Percentiles rank a stretch among this genome's conserved stretches.
Conservation (phyloP, 108 stramenopile species). For the Seminavis robusta region DNA sequence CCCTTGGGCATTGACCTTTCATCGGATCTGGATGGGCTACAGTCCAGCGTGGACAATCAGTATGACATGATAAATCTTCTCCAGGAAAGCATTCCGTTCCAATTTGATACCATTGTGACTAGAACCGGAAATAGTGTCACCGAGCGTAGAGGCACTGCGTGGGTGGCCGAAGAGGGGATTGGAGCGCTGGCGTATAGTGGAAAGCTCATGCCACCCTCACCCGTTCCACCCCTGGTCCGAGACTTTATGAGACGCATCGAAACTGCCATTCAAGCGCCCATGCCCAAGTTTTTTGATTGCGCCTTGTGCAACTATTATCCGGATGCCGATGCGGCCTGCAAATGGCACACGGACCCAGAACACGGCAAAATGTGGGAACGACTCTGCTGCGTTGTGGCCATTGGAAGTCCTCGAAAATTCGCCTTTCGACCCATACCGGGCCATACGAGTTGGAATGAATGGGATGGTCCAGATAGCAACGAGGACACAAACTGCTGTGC, state of each 20-base stretch:
- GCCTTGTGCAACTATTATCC: conserved; percentile 75
- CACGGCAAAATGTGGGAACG: conserved; percentile 65
- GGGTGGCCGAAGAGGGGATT: conserved; percentile 63
- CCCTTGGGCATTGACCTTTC: conserved; percentile 33
- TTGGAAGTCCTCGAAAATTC: conserved; percentile 44
- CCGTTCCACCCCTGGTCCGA: conserved; percentile 38
- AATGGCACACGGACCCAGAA: conserved; percentile 74
- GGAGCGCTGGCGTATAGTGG: conserved; percentile 73
- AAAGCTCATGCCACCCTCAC: conserved; percentile 60
- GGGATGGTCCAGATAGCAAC: conserved; percentile 24
- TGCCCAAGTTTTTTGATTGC: conserved; percentile 55
- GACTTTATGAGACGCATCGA: conserved; percentile 50
- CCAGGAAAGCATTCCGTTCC: conserved; percentile 50
- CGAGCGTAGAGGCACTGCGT: conserved; percentile 71
- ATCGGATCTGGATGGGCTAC: too few species aligned
- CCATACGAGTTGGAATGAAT: conserved; percentile 38
- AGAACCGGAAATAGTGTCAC: conserved; percentile 47
- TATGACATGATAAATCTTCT: conserved; percentile 12
- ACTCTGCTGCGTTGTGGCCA: conserved; percentile 55
- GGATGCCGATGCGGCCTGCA: conserved; percentile 57
- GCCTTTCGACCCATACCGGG: conserved; percentile 67
- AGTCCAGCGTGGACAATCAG: too few species aligned
- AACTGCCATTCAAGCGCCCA: conserved; percentile 12
- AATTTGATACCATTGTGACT: conserved; percentile 60
- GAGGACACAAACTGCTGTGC: conserved; percentile 23